A percentile compares a stretch with the other conserved stretches of the same genome.
These are phyloP conservation scores for Margaritispora aquatica DNA, from an alignment of 495 filamentous ascomycete species.

Conservation along the genomic window DNA sequence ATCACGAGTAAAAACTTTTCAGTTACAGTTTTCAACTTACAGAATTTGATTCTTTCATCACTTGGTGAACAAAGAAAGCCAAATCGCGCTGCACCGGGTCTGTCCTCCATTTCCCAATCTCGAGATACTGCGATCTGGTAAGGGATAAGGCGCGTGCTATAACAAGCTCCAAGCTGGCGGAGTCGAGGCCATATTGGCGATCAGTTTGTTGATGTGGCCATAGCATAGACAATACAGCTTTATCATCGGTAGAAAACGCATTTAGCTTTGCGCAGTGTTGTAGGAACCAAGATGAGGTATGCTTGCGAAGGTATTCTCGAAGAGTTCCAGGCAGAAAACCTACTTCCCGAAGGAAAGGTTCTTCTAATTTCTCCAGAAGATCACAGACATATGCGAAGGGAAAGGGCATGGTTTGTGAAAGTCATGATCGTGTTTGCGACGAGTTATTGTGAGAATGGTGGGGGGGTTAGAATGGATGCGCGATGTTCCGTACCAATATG, in stretches of 20 bases:
- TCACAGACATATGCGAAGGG: constrained; percentile 55
- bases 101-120: constrained; percentile 55
- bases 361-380: constrained; percentile 49
- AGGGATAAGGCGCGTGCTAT: constrained; percentile 59
- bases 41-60: constrained; percentile 58
- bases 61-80: constrained; percentile 59
- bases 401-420: constrained; percentile 46
- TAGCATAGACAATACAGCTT: constrained; percentile 63
- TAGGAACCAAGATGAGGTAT: constrained; percentile 51
- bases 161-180: constrained; percentile 49
- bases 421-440: not conserved
- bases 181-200: constrained; percentile 64
- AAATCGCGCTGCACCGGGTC: constrained; percentile 56
- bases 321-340: constrained; percentile 26
- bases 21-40: constrained; percentile 15
- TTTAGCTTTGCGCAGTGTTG: constrained; percentile 45
- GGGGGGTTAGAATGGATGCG: not conserved
- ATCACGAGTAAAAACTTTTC: too few relatives aligned
- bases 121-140: constrained; percentile 47
- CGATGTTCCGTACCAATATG: too few relatives aligned
- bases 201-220: constrained; percentile 71
- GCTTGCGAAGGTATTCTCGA: constrained; percentile 29
- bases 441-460: not conserved
- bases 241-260: constrained; percentile 41
- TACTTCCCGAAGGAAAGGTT: constrained; percentile 25